Base-by-base conservation (phyloP, 2,329 filamentous ascomycete species). In the Nothophaeocryptopus gaeumannii region DNA sequence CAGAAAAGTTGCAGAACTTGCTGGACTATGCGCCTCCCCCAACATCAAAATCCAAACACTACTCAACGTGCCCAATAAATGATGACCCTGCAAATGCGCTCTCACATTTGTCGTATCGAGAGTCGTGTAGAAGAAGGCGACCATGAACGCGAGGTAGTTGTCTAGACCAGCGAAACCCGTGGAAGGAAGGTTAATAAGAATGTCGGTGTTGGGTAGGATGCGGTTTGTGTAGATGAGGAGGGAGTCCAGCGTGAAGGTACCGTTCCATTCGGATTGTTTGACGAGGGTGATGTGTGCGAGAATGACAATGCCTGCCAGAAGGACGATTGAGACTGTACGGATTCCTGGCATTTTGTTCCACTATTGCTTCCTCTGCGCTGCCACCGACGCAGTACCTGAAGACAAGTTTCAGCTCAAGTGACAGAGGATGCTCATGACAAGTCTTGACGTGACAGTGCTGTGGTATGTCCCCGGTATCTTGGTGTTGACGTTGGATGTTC, bases 61-160 rank as follows among this genome's bases (percentile, higher is more conserved):
- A 5, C 45, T 51, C 3, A 60, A 44, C 1, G 56, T 59, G 37
- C 58, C 58, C 5, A 59, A 36, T 2, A 60, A 45, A 29, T 57
- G 52, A 20, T 60, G 57, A 12, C 55, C 58, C 31, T 55, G 50
- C 33, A 53, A 39, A 46, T 59, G 58, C 12, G 54, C 56, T 2
- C 53, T 45, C 2, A 58, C 52, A 44, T 60, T 60, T 29, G 53
- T 26, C 10, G 56, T 9, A 15, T 60, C 58, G 10, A 55, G 43
- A 9, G 52, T 46, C 9, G 49, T 37, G 37, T 41, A 56, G 50
- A 60, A 60, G 48, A 60, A 60, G 2, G 53, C 50, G 3, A 35
- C 38, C 58, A 60, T 60, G 47, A 60, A 60, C 9, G 52, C 50
- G 29, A 60, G 49, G 44, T 59, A 60, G 44, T 56, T 59, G 26